Percentiles rank a stretch among this genome's conserved stretches.
Conservation (phyloP, 257 asterid genomes). For the Plantago elongata region DNA sequence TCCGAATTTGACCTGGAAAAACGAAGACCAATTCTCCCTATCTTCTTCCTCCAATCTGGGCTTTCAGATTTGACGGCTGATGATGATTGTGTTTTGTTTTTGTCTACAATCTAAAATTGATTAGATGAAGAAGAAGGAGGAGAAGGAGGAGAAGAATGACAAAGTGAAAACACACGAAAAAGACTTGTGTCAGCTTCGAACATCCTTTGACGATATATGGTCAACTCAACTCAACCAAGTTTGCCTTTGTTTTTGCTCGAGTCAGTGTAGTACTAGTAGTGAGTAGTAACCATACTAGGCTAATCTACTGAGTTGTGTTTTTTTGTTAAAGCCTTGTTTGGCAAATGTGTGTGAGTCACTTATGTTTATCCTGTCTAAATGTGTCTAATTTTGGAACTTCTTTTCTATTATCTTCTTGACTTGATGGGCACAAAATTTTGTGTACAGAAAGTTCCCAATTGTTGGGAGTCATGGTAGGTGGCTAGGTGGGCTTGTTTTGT, state of each 20-base stretch:
- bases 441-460: no score
- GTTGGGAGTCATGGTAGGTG: no score
- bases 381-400: background rate
- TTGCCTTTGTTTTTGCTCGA: background rate
- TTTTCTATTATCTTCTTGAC: no score
- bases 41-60: no score
- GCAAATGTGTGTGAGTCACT: background rate
- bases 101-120: background rate
- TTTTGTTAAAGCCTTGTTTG: slow-evolving; percentile 9
- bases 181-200: slow-evolving; percentile 12
- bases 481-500: no score
- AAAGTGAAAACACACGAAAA: slow-evolving; percentile 1
- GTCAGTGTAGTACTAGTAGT: background rate
- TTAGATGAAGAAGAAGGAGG: background rate
- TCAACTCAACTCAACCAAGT: slow-evolving; percentile 2
- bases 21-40: no score
- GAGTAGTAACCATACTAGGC: no score
- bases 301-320: background rate
- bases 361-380: background rate
- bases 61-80: background rate
- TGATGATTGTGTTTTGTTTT: no score
- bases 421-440: background rate
- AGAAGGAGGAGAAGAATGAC: background rate
- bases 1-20: no score
- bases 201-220: slow-evolving; percentile 10